These are phyloP conservation scores for Dictyostelium capitatum DNA, from an alignment of 78 protist genomes.

Conservation along the genomic window DNA sequence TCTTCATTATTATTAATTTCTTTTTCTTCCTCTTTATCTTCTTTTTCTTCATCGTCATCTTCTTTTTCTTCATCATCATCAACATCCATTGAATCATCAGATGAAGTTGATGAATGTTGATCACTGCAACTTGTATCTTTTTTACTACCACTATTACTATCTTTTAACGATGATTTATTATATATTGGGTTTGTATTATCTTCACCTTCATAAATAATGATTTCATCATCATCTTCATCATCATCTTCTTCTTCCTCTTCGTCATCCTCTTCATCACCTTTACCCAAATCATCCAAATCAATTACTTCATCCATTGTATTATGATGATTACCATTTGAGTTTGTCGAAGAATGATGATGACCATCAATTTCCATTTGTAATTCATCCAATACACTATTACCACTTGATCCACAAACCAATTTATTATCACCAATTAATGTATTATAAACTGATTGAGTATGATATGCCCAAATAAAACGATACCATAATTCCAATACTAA, in stretches of 20 bases:
- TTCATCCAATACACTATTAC: background rate
- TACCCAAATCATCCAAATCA: background rate
- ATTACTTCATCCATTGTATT: constrained; percentile 18
- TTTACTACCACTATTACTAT: too few relatives aligned
- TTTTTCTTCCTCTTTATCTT: background rate
- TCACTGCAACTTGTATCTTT: too few relatives aligned
- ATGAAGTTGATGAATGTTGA: background rate
- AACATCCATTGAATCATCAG: constrained; percentile 10
- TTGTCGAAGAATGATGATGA: background rate
- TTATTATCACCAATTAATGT: constrained; percentile 1
- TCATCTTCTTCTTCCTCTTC: background rate
- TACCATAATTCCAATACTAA: constrained; percentile 62
- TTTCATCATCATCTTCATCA: constrained; percentile 11
- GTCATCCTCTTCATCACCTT: constrained; percentile 17
- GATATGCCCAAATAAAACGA: constrained; percentile 68
- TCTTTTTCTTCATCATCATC: constrained; percentile 15
- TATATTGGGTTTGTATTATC: background rate
- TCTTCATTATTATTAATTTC: background rate
- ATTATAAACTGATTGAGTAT: constrained; percentile 37
- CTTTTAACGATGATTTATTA: too few relatives aligned
- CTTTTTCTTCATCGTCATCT: background rate
- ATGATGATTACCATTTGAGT: background rate
- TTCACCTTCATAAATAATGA: constrained; percentile 13
- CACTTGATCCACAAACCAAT: background rate
- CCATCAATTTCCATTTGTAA: background rate